A percentile compares a stretch with the other conserved stretches of the same genome.
These are phyloP conservation scores for Alternaria alternata DNA, from an alignment of 2,329 filamentous ascomycete species.

Conservation along the genomic window DNA sequence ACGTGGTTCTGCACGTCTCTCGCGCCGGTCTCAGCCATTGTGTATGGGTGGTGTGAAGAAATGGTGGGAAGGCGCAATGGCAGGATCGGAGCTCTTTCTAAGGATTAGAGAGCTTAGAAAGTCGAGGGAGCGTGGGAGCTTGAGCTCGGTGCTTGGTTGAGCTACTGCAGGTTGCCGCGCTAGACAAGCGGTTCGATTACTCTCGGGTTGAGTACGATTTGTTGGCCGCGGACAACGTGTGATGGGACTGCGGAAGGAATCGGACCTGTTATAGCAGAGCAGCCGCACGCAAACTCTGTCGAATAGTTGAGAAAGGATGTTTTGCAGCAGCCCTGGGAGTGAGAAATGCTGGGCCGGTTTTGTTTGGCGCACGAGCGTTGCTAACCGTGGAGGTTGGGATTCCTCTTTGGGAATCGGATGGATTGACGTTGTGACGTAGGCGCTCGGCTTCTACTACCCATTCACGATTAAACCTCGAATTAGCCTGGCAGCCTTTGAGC, in stretches of 20 bases:
- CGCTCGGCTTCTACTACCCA: slow-evolving; percentile 10
- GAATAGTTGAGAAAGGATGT: slow-evolving; percentile 5
- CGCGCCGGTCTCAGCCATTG: slow-evolving; percentile 38
- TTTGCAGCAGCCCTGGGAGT: slow-evolving; percentile 1
- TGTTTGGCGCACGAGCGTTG: slow-evolving; percentile 32
- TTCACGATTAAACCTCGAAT: not conserved
- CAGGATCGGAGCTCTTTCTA: slow-evolving; percentile 16
- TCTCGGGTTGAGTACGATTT: slow-evolving; percentile 25
- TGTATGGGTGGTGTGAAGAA: slow-evolving; percentile 17
- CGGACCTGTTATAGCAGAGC: slow-evolving; percentile 18
- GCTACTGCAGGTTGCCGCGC: slow-evolving; percentile 38
- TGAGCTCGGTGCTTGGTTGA: slow-evolving; percentile 33
- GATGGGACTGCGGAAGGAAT: slow-evolving; percentile 20
- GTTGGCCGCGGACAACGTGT: slow-evolving; percentile 30
- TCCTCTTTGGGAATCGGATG: slow-evolving; percentile 3
- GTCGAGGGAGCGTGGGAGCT: slow-evolving; percentile 30
- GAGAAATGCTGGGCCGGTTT: slow-evolving; percentile 14
- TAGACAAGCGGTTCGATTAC: slow-evolving; percentile 38
- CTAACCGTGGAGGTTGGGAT: slow-evolving; percentile 29
- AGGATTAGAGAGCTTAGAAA: slow-evolving; percentile 26
- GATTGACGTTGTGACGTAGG: slow-evolving; percentile 30
- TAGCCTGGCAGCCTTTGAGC: not conserved
- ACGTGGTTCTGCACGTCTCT: slow-evolving; percentile 92
- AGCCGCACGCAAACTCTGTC: slow-evolving; percentile 8
- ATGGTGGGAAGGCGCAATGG: slow-evolving; percentile 17